Base-by-base conservation (phyloP, 352 stramenopile species). In the Globisporangium acanthophoron region DNA sequence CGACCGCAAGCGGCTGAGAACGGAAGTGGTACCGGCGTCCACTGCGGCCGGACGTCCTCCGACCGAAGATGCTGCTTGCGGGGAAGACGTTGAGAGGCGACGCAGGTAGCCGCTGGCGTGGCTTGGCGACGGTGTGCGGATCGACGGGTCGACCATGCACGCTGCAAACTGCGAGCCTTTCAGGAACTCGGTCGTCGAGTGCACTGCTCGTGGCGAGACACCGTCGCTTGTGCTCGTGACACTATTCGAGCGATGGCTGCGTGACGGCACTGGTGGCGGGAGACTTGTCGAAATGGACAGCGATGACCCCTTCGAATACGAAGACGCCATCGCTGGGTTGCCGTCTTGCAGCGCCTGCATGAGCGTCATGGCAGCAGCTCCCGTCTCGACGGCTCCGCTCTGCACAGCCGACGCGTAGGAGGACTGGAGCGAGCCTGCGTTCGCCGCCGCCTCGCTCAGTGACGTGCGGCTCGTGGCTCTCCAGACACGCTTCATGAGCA, bases 401-500 rank as follows among this genome's bases (percentile, higher is more conserved):
- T 60, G 11, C 12, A 43, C 5, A 12, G n/a, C 7, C 44, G 44
- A 18, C 37, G 3, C 37, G 18, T 43, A 18, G 2, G 37, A 43
- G 12, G 37, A 4, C 44, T 49, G 44, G 11, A 31, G 9, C 40
- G 40, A 21, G 18, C 40, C 18, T 21, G 16, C 16, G 6, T 58
- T 53, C 31, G 29, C 70, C 29, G 69, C 80, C 55, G 47, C 58
- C 8, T 76, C 67, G 20, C 59, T 67, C 5, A 88, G 70, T 41
- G 70, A 75, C 9, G 67, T 74, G 21, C 67, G 65, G 2, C 56
- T 66, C 20, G 71, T 69, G 5, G 73, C 81, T 46, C 76, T 77
- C 81, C 81, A 91, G 20, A 87, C 81, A 33, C 81, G 78, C 47
- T 80, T 85, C 56, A 91, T 69, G 27, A 91, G 56, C 12, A 91